These are phyloP conservation scores for Penstemon barbatus DNA, from an alignment of 257 asterid genomes.

Conservation along the genomic window DNA sequence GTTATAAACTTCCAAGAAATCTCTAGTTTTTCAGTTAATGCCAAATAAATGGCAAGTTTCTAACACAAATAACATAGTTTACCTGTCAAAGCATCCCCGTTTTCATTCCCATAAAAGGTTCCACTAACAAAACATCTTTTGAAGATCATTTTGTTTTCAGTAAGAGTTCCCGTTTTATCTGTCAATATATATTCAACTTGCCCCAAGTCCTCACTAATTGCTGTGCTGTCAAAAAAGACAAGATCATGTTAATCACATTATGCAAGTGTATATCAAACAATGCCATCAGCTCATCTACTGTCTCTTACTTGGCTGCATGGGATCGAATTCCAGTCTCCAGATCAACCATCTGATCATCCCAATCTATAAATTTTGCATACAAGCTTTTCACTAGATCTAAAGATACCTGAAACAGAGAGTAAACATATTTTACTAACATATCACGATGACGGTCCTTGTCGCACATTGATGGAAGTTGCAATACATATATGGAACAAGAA, in stretches of 20 bases:
- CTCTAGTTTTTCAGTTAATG: neutral
- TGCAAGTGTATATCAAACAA: conserved; percentile 20
- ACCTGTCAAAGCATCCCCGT: conserved; percentile 85
- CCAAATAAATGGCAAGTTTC: neutral
- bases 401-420: conserved; percentile 65
- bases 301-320: conserved; percentile 83
- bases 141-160: conserved; percentile 94
- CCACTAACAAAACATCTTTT: conserved; percentile 88
- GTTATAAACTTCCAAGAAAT: conserved; percentile 10
- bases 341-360: conserved; percentile 98
- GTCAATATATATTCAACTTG: conserved; percentile 99
- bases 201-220: conserved; percentile 99
- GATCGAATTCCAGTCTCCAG: conserved; percentile 74
- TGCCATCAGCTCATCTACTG: conserved; percentile 25
- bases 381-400: conserved; percentile 93
- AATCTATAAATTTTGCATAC: conserved; percentile 94
- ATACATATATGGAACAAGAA: conserved; percentile 11
- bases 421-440: conserved; percentile 17
- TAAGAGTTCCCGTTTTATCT: conserved; percentile 97
- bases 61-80: conserved; percentile 12
- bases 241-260: conserved; percentile 27
- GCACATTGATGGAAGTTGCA: conserved; percentile 16
- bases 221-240: conserved; percentile 79
- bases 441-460: conserved; percentile 11
- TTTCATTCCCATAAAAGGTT: conserved; percentile 81